Base-by-base conservation (phyloP, 2,329 filamentous ascomycete genomes). In the Fusarium nurragi region DNA sequence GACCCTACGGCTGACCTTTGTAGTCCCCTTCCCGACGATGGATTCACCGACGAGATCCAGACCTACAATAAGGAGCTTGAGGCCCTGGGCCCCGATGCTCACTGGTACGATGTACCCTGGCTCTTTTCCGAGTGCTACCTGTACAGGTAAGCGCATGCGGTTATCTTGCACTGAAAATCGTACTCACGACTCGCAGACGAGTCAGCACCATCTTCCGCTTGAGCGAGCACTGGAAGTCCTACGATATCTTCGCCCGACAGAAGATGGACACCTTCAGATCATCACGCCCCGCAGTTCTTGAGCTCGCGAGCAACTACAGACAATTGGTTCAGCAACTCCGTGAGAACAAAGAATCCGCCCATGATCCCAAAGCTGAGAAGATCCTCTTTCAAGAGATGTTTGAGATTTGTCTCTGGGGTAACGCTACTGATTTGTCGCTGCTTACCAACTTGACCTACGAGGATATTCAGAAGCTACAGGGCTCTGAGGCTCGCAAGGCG, bases 371-470 rank as follows among this genome's bases (percentile, higher is more conserved):
- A 54, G 88, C 91, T 0, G 91, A 96, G 74, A 87, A 88, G 74
- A 78, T 94, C 1, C 81, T 97, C 23, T 98, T 98, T 79, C 84
- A 84, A 22, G 94, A 98, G 75, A 96, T 98, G 90, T 94, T 90
- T 77, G 93, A 97, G 81, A 95, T 97, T 70, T 97, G 94, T 75
- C 86, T 98, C 3, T 98, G 94, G 94, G 94, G 94, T 12, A 98
- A 98, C 76, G 95, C 94, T 3, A 98, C 94, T 0, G 95, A 98
- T 76, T 83, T 98, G 14, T 97, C 93, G 0, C 89, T 98, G 19
- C 83, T 98, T 53, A 97, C 94, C 1, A 93, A 90, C 70, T 84
- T 97, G 54, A 92, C 91, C 3, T 97, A 97, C 77, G 94, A 97
- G 71, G 95, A 98, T 73, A 96, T 99, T 67, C 94, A 98, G 79